Base-by-base conservation (phyloP, 192 early-diverging fungal species). In the Glomus cerebriforme region DNA sequence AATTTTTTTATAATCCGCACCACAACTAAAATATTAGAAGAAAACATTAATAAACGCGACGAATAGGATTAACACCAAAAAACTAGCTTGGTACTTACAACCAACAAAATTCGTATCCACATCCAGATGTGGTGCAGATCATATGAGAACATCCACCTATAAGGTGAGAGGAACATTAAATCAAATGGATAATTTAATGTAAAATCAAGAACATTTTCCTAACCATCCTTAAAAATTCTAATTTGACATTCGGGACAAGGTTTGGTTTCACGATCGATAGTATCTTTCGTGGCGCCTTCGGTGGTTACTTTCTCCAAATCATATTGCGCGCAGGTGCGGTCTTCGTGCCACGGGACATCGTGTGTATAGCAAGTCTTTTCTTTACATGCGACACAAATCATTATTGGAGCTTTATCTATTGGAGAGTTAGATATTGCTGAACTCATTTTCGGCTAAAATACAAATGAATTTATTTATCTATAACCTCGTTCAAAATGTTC, bases 71-170 rank as follows among this genome's bases (percentile, higher is more conserved):
- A 24, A 73, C 24, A 58, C 12, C 26, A 22, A 29, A 22, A n/a
- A 32, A 5, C 24, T 58, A 58, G 5, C 3, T 34, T 27, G 19
- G 26, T 24, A 75, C 73, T 34, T 22, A 75, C 73, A 60, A 60
- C 73, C 73, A 75, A 62, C 73, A 75, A 39, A 75, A 75, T 75
- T 75, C 31, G 17, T 75, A 24, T 35, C 58, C 58, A 60, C 73
- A 75, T 62, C 29, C 31, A 1, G 19, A 1, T 37, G 2, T 4
- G 19, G 17, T 22, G 12, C 73, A 75, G 35, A 59, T 75, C 58
- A 75, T 75, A 39, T 75, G 73, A 75, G 39, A 26, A 75, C 73
- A 75, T 0, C 73, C 73, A 37, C 3, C 62, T 64, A 64, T 64
- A 64, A 64, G 29, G 3, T 64, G 24, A 64, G 27, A 26, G 39